Evolutionary conservation across 169 alveolate species (phyloP).

Genomic region (Cryptosporidium baileyi): DNA sequence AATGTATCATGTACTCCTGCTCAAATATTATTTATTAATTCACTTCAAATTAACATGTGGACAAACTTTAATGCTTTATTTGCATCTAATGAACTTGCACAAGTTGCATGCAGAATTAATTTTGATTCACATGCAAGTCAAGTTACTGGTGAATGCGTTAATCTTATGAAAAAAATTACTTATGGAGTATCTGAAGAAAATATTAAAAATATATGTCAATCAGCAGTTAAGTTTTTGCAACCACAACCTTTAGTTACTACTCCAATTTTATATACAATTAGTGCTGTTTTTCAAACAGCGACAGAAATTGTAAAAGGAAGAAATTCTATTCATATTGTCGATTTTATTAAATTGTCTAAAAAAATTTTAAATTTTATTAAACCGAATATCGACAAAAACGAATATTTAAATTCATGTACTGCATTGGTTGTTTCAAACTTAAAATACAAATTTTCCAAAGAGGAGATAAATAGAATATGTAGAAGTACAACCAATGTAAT

Average conservation of each 20-base stretch:
- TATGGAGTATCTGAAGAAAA: not conserved
- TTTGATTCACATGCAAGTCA: constrained; percentile 25
- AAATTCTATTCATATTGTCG: not conserved
- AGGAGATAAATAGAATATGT: not conserved
- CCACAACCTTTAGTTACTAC: constrained; percentile 53
- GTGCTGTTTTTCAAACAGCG: not conserved
- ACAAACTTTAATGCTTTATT: constrained; percentile 8
- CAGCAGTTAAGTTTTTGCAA: constrained; percentile 23
- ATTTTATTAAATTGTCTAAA: constrained; percentile 3
- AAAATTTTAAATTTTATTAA: constrained; percentile 1
- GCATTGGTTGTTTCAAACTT: not conserved
- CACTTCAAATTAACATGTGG: constrained; percentile 39
- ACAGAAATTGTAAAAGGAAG: not conserved
- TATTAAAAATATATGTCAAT: constrained; percentile 4
- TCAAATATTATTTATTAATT: constrained; percentile 27
- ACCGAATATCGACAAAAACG: constrained; percentile 32
- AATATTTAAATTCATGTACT: constrained; percentile 14
- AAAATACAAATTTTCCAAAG: not conserved
- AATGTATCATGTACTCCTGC: constrained; percentile 26
- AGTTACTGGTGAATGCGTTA: constrained; percentile 37
- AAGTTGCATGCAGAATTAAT: constrained; percentile 53
- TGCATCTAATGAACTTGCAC: constrained; percentile 49
- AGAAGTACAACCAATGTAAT: not conserved
- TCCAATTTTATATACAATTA: constrained; percentile 48
- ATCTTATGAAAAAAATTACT: constrained; percentile 4